Percentiles rank a stretch among this genome's conserved stretches.
Evolutionary conservation across 177 flowering plant genomes (phyloP).

Genomic region (Tripterygium wilfordii): DNA sequence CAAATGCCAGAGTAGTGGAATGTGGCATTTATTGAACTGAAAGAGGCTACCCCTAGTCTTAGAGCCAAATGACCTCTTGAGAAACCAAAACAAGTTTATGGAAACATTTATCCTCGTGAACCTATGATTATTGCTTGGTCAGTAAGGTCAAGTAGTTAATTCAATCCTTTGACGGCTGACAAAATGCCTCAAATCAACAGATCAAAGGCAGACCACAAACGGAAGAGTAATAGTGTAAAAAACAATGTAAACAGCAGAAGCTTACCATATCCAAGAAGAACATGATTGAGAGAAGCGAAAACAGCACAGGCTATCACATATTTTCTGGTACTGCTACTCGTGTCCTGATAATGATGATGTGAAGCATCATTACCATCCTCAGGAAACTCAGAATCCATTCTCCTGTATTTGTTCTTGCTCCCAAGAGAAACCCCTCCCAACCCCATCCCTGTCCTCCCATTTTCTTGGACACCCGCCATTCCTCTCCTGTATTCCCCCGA

Average conservation of each 20-base stretch:
- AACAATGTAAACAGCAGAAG: background rate
- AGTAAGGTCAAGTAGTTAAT: too few species aligned
- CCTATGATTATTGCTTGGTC: too few species aligned
- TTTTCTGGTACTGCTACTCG: conserved; percentile 30
- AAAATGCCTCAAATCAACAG: too few species aligned
- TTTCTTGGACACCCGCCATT: conserved; percentile 42
- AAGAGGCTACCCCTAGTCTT: too few species aligned
- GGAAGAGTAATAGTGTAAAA: too few species aligned
- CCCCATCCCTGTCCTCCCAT: conserved; percentile 42
- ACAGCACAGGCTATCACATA: conserved; percentile 67
- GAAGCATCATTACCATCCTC: conserved; percentile 34
- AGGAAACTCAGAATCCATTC: conserved; percentile 45
- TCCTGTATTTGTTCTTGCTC: conserved; percentile 48
- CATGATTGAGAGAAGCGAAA: conserved; percentile 77
- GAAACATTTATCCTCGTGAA: too few species aligned
- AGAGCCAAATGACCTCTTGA: too few species aligned
- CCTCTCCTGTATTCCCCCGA: conserved; percentile 7
- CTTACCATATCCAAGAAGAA: conserved; percentile 80
- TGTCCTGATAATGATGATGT: conserved; percentile 14
- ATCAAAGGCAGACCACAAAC: background rate
- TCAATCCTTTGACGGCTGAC: too few species aligned
- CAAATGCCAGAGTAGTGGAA: too few species aligned
- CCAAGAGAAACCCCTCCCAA: conserved; percentile 26
- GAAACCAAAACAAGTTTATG: too few species aligned
- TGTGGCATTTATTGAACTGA: too few species aligned